phyloP scores from a whole-genome alignment of 208 protist genomes.

The Blechomonas ayalai region DNA sequence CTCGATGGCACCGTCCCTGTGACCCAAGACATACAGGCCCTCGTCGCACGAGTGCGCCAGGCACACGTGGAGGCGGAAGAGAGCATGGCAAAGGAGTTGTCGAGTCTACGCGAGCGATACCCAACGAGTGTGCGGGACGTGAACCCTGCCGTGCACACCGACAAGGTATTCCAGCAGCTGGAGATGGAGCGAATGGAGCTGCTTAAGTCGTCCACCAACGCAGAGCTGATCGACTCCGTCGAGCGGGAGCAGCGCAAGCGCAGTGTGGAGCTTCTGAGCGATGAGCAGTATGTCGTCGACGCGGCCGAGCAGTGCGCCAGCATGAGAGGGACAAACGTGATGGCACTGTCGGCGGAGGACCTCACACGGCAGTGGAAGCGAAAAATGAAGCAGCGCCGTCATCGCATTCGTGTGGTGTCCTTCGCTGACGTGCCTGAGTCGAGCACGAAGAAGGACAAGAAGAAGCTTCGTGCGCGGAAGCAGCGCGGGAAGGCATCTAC shows the following conservation, averaged over 20 bases:
- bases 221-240: constrained; percentile 30
- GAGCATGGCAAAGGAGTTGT: constrained; percentile 10
- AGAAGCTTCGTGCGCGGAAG: constrained; percentile 17
- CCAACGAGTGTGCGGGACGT: constrained; percentile 41
- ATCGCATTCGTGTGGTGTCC: constrained; percentile 21
- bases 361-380: constrained; percentile 34
- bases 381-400: constrained; percentile 18
- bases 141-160: constrained; percentile 27
- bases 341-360: constrained; percentile 16
- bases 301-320: constrained; percentile 8
- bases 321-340: constrained; percentile 7
- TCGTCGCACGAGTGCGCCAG: neutral
- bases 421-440: constrained; percentile 25
- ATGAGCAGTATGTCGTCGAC: constrained; percentile 24
- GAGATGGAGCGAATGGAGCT: constrained; percentile 24
- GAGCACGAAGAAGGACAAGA: constrained; percentile 1
- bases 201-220: constrained; percentile 13
- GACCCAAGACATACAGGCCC: constrained; percentile 1
- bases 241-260: constrained; percentile 39
- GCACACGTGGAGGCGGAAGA: constrained; percentile 10
- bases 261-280: constrained; percentile 41
- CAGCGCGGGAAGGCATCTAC: constrained; percentile 25
- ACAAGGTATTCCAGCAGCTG: constrained; percentile 26
- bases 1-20: neutral
- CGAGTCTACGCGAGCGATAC: constrained; percentile 13